Percentiles rank a stretch among this genome's conserved stretches.
Conservation (phyloP, 2,329 filamentous ascomycete species). For the Colletotrichum magnum region DNA sequence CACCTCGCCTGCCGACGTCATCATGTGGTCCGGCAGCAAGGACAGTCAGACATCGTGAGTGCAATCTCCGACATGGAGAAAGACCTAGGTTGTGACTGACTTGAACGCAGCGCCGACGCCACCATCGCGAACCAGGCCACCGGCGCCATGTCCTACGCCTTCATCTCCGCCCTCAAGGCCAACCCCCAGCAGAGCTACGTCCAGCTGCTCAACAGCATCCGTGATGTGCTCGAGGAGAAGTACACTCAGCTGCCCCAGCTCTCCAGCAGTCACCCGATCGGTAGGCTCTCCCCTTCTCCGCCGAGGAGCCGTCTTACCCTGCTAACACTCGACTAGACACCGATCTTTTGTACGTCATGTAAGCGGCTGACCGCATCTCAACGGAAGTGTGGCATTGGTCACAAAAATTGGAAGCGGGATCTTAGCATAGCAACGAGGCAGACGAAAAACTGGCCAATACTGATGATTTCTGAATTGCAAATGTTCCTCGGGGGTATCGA, state of each 20-base stretch:
- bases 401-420: slow-evolving; percentile 9
- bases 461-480: slow-evolving; percentile 6
- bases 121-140: slow-evolving; percentile 91
- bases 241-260: slow-evolving; percentile 97
- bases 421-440: slow-evolving; percentile 17
- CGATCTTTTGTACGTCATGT: slow-evolving; percentile 39
- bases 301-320: not conserved
- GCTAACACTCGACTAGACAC: slow-evolving; percentile 24
- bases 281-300: slow-evolving; percentile 66
- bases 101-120: slow-evolving; percentile 82
- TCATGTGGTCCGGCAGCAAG: slow-evolving; percentile 98
- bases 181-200: slow-evolving; percentile 97
- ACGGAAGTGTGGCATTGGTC: not conserved
- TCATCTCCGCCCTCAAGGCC: slow-evolving; percentile 90
- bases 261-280: slow-evolving; percentile 94
- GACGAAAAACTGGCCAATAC: not conserved
- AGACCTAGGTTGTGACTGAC: not conserved
- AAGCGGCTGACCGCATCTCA: not conserved
- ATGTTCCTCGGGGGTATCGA: slow-evolving; percentile 5
- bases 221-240: slow-evolving; percentile 87
- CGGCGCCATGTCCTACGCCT: slow-evolving; percentile 98
- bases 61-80: not conserved
- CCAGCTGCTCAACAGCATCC: slow-evolving; percentile 93
- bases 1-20: slow-evolving; percentile 93
- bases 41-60: slow-evolving; percentile 88